These are phyloP conservation scores for Hydrangea macrophylla DNA, from an alignment of 148 eudicot genomes.

Conservation along the genomic window DNA sequence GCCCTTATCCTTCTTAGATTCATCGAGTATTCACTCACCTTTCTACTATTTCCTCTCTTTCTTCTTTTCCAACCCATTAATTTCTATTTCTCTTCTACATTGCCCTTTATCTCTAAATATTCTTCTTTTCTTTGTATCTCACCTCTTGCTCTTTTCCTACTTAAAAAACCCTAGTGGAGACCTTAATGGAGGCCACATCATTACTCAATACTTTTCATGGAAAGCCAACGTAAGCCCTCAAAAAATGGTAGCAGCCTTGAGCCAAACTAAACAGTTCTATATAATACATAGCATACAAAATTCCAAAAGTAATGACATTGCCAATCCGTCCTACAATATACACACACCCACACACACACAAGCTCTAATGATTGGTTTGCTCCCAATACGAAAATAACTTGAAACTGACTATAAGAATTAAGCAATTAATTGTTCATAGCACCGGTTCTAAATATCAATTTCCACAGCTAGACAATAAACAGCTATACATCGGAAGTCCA, in stretches of 20 bases:
- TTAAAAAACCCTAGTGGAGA: too few species aligned
- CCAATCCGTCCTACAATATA: not conserved
- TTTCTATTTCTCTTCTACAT: too few species aligned
- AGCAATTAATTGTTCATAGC: not conserved
- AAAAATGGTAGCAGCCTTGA: not conserved
- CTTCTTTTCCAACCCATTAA: too few species aligned
- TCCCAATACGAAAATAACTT: too few species aligned
- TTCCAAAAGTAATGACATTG: not conserved
- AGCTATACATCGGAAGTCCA: not conserved
- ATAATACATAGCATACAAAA: not conserved
- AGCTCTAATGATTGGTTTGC: not conserved
- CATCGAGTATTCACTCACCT: too few species aligned
- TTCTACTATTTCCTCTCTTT: too few species aligned
- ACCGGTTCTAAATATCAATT: not conserved
- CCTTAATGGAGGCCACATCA: not conserved
- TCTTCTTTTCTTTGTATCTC: too few species aligned
- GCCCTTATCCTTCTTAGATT: too few species aligned
- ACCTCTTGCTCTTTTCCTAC: not conserved
- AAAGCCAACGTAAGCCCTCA: not conserved
- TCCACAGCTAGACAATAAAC: not conserved
- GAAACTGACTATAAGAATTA: too few species aligned
- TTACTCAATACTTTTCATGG: not conserved
- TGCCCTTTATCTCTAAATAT: too few species aligned
- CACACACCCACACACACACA: too few species aligned
- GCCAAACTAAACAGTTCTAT: not conserved